These are phyloP conservation scores for Naganishia vaughanmartiniae DNA, from an alignment of 768 basidiomycete genomes.

Conservation along the genomic window DNA sequence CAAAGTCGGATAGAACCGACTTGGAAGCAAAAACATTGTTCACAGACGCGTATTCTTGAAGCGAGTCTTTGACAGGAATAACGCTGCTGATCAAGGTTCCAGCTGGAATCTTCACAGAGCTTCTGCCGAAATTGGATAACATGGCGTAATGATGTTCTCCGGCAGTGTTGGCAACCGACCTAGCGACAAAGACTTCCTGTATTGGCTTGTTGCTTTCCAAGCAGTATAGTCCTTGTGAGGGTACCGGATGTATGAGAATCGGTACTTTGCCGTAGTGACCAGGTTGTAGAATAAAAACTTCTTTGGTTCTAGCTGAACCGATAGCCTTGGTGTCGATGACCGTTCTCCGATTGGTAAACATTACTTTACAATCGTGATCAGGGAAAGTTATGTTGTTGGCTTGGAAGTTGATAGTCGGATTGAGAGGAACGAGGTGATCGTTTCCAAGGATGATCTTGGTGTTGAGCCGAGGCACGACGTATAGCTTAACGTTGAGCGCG, in stretches of 20 bases:
- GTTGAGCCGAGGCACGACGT: conserved; percentile 3
- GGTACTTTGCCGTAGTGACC: conserved; percentile 11
- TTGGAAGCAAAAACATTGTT: background rate
- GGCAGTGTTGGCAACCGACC: background rate
- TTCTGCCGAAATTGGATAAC: background rate
- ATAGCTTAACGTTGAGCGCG: conserved; percentile 6
- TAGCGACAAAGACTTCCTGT: background rate
- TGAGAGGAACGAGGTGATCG: conserved; percentile 19
- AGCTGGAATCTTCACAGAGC: background rate
- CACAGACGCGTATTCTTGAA: background rate
- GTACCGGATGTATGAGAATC: background rate
- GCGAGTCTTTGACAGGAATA: conserved; percentile 1
- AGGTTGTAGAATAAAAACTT: conserved; percentile 20
- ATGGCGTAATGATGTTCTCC: background rate
- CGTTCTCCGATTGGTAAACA: background rate
- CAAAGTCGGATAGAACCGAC: background rate
- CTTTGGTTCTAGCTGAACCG: background rate
- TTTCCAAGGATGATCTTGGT: conserved; percentile 25
- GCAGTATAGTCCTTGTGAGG: background rate
- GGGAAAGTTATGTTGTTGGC: background rate
- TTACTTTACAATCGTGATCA: background rate
- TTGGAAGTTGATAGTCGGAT: conserved; percentile 18
- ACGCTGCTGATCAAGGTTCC: background rate
- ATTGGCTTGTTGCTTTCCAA: background rate
- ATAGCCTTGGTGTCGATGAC: background rate